Conservation (phyloP, 2,329 filamentous ascomycete species). For the Trichoderma sp. region DNA sequence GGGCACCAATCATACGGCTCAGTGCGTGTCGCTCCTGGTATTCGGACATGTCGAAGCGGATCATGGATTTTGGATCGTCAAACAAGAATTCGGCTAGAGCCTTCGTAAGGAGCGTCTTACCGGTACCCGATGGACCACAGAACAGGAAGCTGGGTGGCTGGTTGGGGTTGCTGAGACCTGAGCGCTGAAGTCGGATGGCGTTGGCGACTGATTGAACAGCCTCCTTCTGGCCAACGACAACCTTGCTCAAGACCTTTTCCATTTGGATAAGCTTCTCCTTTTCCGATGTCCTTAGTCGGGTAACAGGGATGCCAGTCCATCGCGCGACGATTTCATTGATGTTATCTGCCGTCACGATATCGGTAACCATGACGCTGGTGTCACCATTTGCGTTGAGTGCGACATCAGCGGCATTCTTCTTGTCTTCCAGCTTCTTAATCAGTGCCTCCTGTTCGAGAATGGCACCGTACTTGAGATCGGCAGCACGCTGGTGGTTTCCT, state of each 20-base stretch:
- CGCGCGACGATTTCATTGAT: constrained; percentile 98
- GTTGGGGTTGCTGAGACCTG: constrained; percentile 91
- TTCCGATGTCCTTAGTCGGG: constrained; percentile 87
- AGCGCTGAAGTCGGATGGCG: constrained; percentile 90
- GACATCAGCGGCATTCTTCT: constrained; percentile 76
- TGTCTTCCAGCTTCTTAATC: constrained; percentile 77
- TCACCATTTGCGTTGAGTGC: constrained; percentile 53
- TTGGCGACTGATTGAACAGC: constrained; percentile 92
- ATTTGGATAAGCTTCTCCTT: constrained; percentile 98
- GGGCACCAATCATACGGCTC: constrained; percentile 95
- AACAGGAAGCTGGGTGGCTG: constrained; percentile 98
- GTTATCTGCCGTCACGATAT: constrained; percentile 92
- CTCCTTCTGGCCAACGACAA: constrained; percentile 92
- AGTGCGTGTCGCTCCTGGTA: constrained; percentile 97
- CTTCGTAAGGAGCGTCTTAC: constrained; percentile 96
- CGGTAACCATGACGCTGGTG: constrained; percentile 76
- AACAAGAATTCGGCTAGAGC: constrained; percentile 97
- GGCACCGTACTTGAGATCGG: constrained; percentile 94
- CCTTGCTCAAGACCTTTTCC: constrained; percentile 79
- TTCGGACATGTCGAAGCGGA: constrained; percentile 99
- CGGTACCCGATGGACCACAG: constrained; percentile 96
- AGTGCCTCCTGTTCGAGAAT: constrained; percentile 85
- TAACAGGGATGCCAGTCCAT: constrained; percentile 98
- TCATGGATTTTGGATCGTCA: constrained; percentile 96
- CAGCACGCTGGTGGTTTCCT: constrained; percentile 80